Base-by-base conservation (phyloP, 345 rosid species). In the Triadica sebifera region DNA sequence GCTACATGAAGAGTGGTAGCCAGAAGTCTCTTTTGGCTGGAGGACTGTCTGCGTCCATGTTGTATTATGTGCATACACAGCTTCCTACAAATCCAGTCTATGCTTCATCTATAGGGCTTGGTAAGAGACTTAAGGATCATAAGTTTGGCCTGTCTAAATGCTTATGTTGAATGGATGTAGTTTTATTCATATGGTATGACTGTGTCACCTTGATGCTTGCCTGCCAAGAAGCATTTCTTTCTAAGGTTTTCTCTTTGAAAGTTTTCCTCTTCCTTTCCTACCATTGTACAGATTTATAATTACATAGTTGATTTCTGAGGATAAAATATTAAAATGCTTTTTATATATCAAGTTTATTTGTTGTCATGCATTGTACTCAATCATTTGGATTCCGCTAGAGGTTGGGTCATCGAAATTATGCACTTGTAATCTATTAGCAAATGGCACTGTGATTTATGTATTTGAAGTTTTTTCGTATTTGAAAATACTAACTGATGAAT, bases 1-100 rank as follows among this genome's bases (percentile, higher is more conserved):
- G 98, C 55, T 94, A 84, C 79, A 2, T 89, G 79, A 94, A 93
- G 85, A 85, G 90, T 6, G 97, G 98, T 60, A 94, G 98, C 84
- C 93, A 89, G 89, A 90, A 89, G 75, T 94, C 98, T 3, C 82
- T 86, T 50, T 67, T 84, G 16, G 90, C 97, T 1, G 98, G 97
- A 76, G 98, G 97, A 67, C 37, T 89, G 43, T 88, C 96, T 11
- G 92, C 97, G 3, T 83, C 90, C 1, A 34, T 84, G 67, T 83
- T 94, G 66, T 89, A 76, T 81, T 94, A 86, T 79, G 96, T 94
- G 43, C 80, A 80, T 70, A 86, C 82, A 0, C 84, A 85, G 90
- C 97, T 94, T 78, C 96, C 98, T 0, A 45, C 76, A n/a, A 86
- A 84, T 74, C 97, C 96, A 12, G 87, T 84, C 57, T 77, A 87